Evolutionary conservation across 2,329 filamentous ascomycete genomes (phyloP), one percentile per base, ranked within the genome.

Genomic region (Aspergillus sp.): DNA sequence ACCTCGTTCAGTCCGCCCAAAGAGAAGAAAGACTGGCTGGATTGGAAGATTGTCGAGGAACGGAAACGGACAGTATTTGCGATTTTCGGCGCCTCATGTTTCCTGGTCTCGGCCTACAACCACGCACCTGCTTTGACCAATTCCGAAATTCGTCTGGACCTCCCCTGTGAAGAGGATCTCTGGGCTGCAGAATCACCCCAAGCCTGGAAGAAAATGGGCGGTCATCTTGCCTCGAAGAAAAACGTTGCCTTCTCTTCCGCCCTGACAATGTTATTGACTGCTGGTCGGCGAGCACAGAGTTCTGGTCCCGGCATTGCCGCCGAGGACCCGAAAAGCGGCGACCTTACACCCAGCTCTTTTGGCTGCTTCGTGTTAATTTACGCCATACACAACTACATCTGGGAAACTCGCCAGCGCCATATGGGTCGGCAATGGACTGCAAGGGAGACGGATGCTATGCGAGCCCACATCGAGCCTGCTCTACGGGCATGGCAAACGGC

Each of bases 361-460:
- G 95, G 93, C 8, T 96, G 92, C 71, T 81, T 97, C 31, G 84
- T 97, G 6, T 78, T 99, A 62, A 97, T 98, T 71, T 93, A 96
- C 70, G 93, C 95, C 3, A 81, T 98, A 23, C 95, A 98, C 77
- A 97, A 97, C 66, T 97, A 96, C 74, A 97, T 98, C 45, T 98
- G 95, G 95, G 93, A 98, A 75, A 97, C 93, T 0, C 84, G 93
- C 23, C 93, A 96, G 74, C 83, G 92, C 52, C 93, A 97, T 66
- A 88, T 93, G 66, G 92, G 90, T 66, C 88, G 91, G 61, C 82
- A 91, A 49, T 97, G 93, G 93, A 96, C 92, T 2, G 86, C 88
- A 35, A 89, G 93, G 63, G 93, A 98, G 74, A 96, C 91, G 0
- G 93, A 98, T 65, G 91, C 92, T 63, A 96, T 98, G 92, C 93